Conservation (phyloP, 352 stramenopile genomes). For the Halophytophthora batemanensis region DNA sequence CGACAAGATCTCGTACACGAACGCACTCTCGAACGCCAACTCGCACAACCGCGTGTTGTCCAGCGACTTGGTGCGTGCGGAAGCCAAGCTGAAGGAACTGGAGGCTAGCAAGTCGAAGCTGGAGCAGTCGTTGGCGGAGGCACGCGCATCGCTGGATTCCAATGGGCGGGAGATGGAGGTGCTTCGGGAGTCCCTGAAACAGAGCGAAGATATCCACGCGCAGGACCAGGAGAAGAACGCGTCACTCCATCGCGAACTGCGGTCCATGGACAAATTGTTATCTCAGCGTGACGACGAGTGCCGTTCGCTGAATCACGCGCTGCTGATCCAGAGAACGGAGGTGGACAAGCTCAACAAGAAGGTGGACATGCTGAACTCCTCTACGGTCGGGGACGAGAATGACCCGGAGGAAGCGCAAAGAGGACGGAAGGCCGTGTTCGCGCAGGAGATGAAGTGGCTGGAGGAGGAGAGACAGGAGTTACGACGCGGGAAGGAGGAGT, state of each 20-base stretch:
- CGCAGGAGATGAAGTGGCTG: constrained; percentile 72
- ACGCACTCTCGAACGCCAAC: constrained; percentile 70
- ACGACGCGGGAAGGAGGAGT: constrained; percentile 47
- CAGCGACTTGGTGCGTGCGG: constrained; percentile 50
- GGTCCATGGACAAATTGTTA: constrained; percentile 69
- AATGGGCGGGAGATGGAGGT: constrained; percentile 57
- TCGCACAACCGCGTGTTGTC: constrained; percentile 71
- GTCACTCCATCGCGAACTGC: constrained; percentile 62
- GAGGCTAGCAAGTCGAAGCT: constrained; percentile 31
- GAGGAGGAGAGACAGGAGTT: constrained; percentile 64
- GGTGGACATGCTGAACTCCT: constrained; percentile 25
- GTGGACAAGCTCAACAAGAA: constrained; percentile 47
- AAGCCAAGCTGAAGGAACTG: constrained; percentile 54
- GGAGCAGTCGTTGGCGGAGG: constrained; percentile 41
- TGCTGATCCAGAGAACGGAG: constrained; percentile 54
- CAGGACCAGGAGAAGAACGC: constrained; percentile 74
- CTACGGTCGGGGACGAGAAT: constrained; percentile 1
- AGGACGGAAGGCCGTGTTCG: constrained; percentile 32
- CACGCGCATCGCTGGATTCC: constrained; percentile 33
- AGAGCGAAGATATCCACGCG: constrained; percentile 43
- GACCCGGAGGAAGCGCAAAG: constrained; percentile 9
- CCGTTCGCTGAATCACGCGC: constrained; percentile 47
- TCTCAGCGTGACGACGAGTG: constrained; percentile 72
- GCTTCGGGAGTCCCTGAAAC: constrained; percentile 50
- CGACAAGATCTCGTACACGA: constrained; percentile 84